Percentiles rank a stretch among this genome's conserved stretches.
phyloP scores from a whole-genome alignment of 2,329 filamentous ascomycete genomes.

The Sarocladium strictum region DNA sequence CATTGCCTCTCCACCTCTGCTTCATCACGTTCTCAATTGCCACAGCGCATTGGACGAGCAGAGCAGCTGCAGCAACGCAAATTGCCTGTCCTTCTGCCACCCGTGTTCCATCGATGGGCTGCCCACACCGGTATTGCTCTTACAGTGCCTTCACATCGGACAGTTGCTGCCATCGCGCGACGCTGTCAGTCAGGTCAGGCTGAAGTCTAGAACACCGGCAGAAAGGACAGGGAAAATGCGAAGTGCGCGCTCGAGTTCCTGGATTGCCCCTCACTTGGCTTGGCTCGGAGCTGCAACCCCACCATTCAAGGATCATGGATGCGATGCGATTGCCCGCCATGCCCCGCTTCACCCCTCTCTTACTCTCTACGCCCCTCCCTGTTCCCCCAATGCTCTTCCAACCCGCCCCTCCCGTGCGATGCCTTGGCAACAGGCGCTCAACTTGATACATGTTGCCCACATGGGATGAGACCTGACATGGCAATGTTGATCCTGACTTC shows the following conservation, averaged over 20 bases:
- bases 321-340: neutral
- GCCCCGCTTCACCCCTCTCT: conserved; percentile 5
- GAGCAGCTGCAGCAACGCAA: neutral
- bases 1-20: neutral
- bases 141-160: too few relatives aligned
- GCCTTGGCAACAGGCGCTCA: neutral
- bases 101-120: neutral
- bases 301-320: neutral
- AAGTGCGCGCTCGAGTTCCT: neutral
- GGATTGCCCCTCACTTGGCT: conserved; percentile 8
- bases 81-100: neutral
- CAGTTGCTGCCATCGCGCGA: neutral
- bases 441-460: neutral
- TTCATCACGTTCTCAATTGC: neutral
- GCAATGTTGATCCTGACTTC: neutral
- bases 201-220: conserved; percentile 8
- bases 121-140: neutral
- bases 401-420: neutral
- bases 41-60: neutral
- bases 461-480: neutral
- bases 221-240: conserved; percentile 9
- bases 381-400: neutral
- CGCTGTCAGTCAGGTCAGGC: conserved; percentile 5
- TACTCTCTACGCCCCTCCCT: neutral
- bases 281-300: conserved; percentile 4